Percentiles rank a stretch among this genome's conserved stretches.
Conservation (phyloP, 257 asterid species). For the Jaltomata sinuosa region DNA sequence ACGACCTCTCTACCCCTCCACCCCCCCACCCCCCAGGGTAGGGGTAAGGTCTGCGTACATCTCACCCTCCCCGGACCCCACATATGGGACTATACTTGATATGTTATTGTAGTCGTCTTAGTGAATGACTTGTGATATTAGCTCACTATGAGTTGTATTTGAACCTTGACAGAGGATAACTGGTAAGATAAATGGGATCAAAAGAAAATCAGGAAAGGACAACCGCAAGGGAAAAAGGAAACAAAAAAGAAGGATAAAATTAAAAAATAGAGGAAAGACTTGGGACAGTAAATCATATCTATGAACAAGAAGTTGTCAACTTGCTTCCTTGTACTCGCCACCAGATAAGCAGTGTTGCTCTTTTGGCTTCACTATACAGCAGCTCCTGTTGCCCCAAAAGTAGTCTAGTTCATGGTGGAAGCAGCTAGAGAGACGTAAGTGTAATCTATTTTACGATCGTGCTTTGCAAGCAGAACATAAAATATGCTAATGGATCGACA, state of each 20-base stretch:
- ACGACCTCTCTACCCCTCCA: neutral
- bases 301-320: neutral
- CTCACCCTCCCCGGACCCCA: neutral
- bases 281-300: neutral
- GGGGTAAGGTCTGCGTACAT: neutral
- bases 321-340: neutral
- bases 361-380: neutral
- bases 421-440: neutral
- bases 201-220: neutral
- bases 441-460: neutral
- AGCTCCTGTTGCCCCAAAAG: neutral
- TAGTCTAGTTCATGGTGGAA: neutral
- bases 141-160: neutral
- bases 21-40: neutral
- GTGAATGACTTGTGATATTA: neutral
- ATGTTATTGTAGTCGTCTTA: neutral
- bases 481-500: neutral
- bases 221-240: neutral
- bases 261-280: neutral
- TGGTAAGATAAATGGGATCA: neutral
- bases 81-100: neutral
- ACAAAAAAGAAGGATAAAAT: neutral
- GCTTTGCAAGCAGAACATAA: neutral
- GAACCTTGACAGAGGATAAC: neutral
- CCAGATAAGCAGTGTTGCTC: neutral